Evolutionary conservation across 1,139 yeast genomes (phyloP).

Genomic region (Zygoascus meyerae): DNA sequence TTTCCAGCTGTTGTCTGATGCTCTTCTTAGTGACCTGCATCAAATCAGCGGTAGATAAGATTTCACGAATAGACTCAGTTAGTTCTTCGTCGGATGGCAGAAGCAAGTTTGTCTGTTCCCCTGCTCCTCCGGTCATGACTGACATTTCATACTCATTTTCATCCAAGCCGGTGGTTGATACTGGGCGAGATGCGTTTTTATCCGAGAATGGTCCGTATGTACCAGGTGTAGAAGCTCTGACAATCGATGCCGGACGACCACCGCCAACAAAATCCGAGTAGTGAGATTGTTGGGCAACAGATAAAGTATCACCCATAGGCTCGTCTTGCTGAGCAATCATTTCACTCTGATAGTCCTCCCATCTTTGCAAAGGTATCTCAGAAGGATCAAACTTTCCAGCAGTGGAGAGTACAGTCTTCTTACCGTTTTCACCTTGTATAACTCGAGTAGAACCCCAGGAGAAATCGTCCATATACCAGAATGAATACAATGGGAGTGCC

Average conservation of each 20-base stretch:
- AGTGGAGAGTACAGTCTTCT: constrained; percentile 31
- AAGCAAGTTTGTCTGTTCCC: constrained; percentile 1
- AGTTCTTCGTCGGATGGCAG: constrained; percentile 36
- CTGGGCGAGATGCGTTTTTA: constrained; percentile 12
- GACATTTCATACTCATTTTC: constrained; percentile 11
- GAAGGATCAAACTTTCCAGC: constrained; percentile 39
- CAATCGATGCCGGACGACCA: constrained; percentile 3
- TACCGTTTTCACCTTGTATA: constrained; percentile 39
- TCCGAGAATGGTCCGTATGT: too few species aligned
- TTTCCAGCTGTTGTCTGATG: constrained; percentile 34
- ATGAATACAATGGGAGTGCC: constrained; percentile 37
- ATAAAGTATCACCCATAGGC: constrained; percentile 17
- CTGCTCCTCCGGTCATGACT: neutral
- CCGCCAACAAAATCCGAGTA: constrained; percentile 9
- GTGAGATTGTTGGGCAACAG: constrained; percentile 13
- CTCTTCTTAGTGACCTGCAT: constrained; percentile 38
- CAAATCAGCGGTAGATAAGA: constrained; percentile 36
- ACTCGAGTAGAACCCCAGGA: constrained; percentile 44
- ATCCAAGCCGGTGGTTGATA: constrained; percentile 12
- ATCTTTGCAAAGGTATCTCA: constrained; percentile 36
- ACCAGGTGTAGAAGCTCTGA: neutral
- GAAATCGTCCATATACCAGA: constrained; percentile 44
- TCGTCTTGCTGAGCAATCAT: constrained; percentile 25
- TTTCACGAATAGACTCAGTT: constrained; percentile 34
- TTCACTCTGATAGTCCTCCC: constrained; percentile 39